phyloP scores from a whole-genome alignment of 139 green algal genomes.

The Chlamydomonas schloesseri region DNA sequence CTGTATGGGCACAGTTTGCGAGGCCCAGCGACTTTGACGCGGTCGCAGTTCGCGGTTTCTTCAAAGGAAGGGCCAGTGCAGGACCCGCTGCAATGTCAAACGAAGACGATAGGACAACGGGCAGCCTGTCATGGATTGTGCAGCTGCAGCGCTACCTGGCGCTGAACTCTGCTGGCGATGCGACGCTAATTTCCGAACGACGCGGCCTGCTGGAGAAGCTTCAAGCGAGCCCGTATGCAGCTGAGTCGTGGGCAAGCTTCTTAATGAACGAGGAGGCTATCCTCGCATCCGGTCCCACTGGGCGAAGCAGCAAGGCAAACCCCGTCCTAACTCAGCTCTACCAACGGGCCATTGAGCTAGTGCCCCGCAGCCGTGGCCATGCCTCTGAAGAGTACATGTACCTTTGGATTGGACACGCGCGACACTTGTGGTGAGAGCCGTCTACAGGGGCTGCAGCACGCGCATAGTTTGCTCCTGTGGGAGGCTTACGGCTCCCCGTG shows the following conservation, averaged over 20 bases:
- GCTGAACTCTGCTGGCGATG: neutral
- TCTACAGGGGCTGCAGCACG: too few species aligned
- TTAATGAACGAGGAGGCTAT: conserved; percentile 65
- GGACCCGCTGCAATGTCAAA: too few species aligned
- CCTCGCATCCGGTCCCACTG: neutral
- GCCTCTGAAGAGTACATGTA: conserved; percentile 72
- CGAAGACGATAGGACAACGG: conserved; percentile 49
- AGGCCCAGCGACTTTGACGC: too few species aligned
- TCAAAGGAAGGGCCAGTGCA: too few species aligned
- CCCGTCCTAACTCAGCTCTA: conserved; percentile 68
- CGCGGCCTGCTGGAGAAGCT: conserved; percentile 55
- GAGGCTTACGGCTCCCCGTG: too few species aligned
- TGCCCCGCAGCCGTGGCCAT: conserved; percentile 73
- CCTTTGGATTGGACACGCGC: conserved; percentile 84
- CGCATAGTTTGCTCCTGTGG: too few species aligned
- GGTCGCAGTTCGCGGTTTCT: too few species aligned
- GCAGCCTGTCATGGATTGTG: conserved; percentile 44
- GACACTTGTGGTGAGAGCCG: conserved; percentile 77
- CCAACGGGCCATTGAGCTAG: conserved; percentile 73
- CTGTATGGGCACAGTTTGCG: too few species aligned
- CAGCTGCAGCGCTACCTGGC: conserved; percentile 48
- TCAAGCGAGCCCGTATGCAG: conserved; percentile 46
- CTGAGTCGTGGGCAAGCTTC: conserved; percentile 72
- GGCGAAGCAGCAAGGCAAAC: neutral
- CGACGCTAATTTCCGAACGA: conserved; percentile 8